Evolutionary conservation across 2,329 filamentous ascomycete genomes (phyloP).

Genomic region (Tympanopsis confertula): DNA sequence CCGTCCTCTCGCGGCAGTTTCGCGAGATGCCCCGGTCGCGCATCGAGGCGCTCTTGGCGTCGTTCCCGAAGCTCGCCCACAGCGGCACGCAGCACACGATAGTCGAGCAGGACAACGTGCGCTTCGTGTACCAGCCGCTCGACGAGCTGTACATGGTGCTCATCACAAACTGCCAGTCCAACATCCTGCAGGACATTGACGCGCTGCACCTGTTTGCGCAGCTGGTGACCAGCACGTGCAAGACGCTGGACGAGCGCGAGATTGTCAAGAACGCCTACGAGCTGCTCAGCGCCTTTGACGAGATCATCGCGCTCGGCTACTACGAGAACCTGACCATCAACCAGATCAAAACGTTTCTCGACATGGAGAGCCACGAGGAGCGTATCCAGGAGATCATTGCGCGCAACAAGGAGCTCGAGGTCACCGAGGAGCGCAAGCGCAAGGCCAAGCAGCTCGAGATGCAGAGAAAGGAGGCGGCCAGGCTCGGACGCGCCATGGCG

Average conservation of each 20-base stretch:
- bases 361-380: slow-evolving; percentile 99
- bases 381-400: slow-evolving; percentile 97
- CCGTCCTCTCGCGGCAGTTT: slow-evolving; percentile 94
- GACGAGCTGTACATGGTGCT: slow-evolving; percentile 99
- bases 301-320: slow-evolving; percentile 91
- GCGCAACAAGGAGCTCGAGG: slow-evolving; percentile 96
- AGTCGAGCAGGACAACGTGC: slow-evolving; percentile 97
- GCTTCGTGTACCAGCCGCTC: slow-evolving; percentile 96
- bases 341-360: slow-evolving; percentile 97
- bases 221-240: slow-evolving; percentile 92
- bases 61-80: slow-evolving; percentile 94
- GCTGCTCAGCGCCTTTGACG: slow-evolving; percentile 89
- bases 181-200: slow-evolving; percentile 98
- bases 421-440: slow-evolving; percentile 92
- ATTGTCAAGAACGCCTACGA: slow-evolving; percentile 93
- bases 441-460: slow-evolving; percentile 98
- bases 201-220: slow-evolving; percentile 95
- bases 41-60: slow-evolving; percentile 90
- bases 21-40: slow-evolving; percentile 93
- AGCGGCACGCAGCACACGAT: slow-evolving; percentile 94
- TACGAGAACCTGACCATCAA: slow-evolving; percentile 89
- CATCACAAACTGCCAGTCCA: slow-evolving; percentile 98
- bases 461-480: slow-evolving; percentile 91
- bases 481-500: slow-evolving; percentile 54
- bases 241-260: slow-evolving; percentile 87